Conservation (phyloP, 139 green algal species). For the Nannochloris sp. region DNA sequence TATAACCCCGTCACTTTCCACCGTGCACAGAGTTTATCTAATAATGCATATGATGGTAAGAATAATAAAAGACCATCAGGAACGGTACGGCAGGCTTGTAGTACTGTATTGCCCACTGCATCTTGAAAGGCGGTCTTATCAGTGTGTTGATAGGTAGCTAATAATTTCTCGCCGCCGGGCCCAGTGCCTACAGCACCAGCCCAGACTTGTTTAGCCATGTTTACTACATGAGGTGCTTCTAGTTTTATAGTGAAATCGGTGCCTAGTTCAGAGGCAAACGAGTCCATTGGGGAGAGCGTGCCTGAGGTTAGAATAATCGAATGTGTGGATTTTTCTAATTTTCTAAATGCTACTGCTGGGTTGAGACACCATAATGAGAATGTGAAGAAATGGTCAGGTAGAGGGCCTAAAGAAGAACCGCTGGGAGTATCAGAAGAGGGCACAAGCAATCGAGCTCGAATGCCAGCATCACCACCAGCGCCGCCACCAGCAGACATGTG, state of each 20-base stretch:
- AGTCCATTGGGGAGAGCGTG: slow-evolving; percentile 80
- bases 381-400: background rate
- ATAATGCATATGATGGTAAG: slow-evolving; percentile 75
- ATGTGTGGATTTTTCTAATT: slow-evolving; percentile 24
- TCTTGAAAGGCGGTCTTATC: slow-evolving; percentile 28
- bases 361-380: slow-evolving; percentile 83
- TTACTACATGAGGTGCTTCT: slow-evolving; percentile 83
- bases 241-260: slow-evolving; percentile 60
- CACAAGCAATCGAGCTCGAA: background rate
- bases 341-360: slow-evolving; percentile 54
- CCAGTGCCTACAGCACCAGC: slow-evolving; percentile 46
- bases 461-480: background rate
- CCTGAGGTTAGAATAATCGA: slow-evolving; percentile 71
- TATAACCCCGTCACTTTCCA: slow-evolving; percentile 74
- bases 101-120: slow-evolving; percentile 43
- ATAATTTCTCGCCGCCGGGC: slow-evolving; percentile 31
- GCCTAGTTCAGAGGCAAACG: slow-evolving; percentile 79
- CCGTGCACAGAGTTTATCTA: slow-evolving; percentile 64
- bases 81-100: slow-evolving; percentile 41
- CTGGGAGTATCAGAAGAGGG: background rate
- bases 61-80: slow-evolving; percentile 92
- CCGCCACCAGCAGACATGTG: no score
- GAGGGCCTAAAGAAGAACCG: no score
- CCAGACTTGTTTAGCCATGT: slow-evolving; percentile 76
- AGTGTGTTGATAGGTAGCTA: slow-evolving; percentile 14